Conservation (phyloP, 371 early-diverging fungal species). For the Mucor indicus region DNA sequence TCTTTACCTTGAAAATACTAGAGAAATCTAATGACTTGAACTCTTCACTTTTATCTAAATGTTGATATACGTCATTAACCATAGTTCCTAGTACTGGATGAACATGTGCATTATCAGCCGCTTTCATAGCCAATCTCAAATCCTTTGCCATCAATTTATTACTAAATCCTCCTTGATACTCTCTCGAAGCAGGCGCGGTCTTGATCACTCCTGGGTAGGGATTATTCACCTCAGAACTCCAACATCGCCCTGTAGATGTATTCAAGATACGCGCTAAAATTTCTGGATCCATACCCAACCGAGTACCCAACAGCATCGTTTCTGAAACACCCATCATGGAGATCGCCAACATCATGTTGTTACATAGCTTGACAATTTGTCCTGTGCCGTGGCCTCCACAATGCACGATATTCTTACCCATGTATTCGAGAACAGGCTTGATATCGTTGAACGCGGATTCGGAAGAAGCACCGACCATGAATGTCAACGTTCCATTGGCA, state of each 20-base stretch:
- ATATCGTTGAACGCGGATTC: slow-evolving; percentile 59
- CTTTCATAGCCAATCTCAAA: slow-evolving; percentile 84
- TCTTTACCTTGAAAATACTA: slow-evolving; percentile 68
- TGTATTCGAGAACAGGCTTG: slow-evolving; percentile 65
- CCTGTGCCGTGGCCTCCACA: slow-evolving; percentile 90
- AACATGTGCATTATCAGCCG: slow-evolving; percentile 81
- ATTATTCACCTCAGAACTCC: slow-evolving; percentile 91
- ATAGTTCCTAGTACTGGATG: slow-evolving; percentile 73
- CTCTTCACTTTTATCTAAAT: slow-evolving; percentile 53
- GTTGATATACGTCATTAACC: slow-evolving; percentile 79
- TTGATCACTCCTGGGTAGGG: slow-evolving; percentile 86
- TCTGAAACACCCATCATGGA: slow-evolving; percentile 93
- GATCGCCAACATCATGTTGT: slow-evolving; percentile 94
- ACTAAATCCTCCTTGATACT: slow-evolving; percentile 91
- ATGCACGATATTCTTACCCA: slow-evolving; percentile 94
- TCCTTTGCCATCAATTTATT: slow-evolving; percentile 93
- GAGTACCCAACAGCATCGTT: slow-evolving; percentile 85
- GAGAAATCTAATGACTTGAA: slow-evolving; percentile 72
- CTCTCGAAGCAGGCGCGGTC: slow-evolving; percentile 80
- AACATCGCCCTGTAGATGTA: slow-evolving; percentile 86
- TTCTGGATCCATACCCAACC: slow-evolving; percentile 88
- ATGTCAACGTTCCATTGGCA: slow-evolving; percentile 88
- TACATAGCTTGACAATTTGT: slow-evolving; percentile 95
- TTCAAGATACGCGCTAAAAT: slow-evolving; percentile 85
- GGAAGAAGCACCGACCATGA: slow-evolving; percentile 91